Conservation (phyloP, 441 rosid species). For the Eruca vesicaria region DNA sequence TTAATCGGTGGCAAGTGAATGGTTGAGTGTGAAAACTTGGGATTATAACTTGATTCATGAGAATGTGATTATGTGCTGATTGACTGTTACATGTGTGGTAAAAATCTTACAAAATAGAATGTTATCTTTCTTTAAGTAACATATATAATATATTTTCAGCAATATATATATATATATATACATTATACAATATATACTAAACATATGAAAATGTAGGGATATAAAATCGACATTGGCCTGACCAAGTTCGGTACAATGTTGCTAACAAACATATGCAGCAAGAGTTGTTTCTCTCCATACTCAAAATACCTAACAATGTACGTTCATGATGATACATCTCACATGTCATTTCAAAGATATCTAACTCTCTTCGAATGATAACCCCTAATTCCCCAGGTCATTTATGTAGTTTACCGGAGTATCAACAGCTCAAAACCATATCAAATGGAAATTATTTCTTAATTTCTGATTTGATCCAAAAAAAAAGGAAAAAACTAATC, state of each 20-base stretch:
- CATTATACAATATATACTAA: not conserved
- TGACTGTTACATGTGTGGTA: too few species aligned
- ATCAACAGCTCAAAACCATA: not conserved
- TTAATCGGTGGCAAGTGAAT: not conserved
- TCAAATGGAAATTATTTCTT: not conserved
- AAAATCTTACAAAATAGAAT: not conserved
- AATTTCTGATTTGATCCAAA: not conserved
- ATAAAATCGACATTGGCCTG: slow-evolving; percentile 27
- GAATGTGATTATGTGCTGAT: too few species aligned
- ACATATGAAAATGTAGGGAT: not conserved
- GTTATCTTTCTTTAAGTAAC: not conserved
- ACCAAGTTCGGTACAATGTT: slow-evolving; percentile 29
- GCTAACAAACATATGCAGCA: slow-evolving; percentile 21
- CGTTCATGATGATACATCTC: slow-evolving; percentile 28
- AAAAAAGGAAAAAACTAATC: not conserved
- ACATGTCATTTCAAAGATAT: slow-evolving; percentile 28
- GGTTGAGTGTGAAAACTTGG: not conserved
- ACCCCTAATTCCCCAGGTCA: not conserved
- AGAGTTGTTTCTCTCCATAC: slow-evolving; percentile 22
- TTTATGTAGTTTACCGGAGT: not conserved
- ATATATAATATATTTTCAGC: not conserved
- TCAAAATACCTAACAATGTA: slow-evolving; percentile 34
- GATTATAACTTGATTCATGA: too few species aligned
- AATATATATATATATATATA: not conserved
- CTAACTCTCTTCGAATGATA: slow-evolving; percentile 5